Conservation (phyloP, 1,284 basidiomycete species). For the Leccinum ponderosum region DNA sequence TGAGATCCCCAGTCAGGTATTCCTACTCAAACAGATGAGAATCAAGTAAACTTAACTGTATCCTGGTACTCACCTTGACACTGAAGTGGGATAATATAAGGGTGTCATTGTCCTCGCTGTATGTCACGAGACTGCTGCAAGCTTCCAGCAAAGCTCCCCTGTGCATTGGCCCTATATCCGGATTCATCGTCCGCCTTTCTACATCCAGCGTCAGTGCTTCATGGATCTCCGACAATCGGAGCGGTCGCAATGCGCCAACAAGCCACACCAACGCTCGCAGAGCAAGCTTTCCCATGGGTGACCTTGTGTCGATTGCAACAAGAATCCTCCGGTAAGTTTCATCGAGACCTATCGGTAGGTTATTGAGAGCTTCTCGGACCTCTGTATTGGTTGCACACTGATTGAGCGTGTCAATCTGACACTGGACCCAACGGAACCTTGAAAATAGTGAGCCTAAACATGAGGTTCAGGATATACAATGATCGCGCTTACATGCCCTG, state of each 20-base stretch:
- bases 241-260: conserved; percentile 5
- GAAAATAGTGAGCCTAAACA: neutral
- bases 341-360: conserved; percentile 9
- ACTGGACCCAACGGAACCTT: conserved; percentile 17
- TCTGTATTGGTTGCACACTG: conserved; percentile 7
- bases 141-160: conserved; percentile 1
- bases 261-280: conserved; percentile 6
- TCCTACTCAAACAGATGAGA: neutral
- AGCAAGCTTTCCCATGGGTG: conserved; percentile 5
- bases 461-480: neutral
- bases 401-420: conserved; percentile 9
- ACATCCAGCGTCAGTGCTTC: conserved; percentile 7
- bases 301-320: neutral
- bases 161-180: conserved; percentile 3
- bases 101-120: conserved; percentile 9
- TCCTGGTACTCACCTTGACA: conserved; percentile 9
- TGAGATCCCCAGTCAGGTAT: conserved; percentile 8
- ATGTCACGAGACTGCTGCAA: conserved; percentile 8
- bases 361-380: conserved; percentile 7
- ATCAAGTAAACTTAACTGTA: neutral
- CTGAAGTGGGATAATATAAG: conserved; percentile 15
- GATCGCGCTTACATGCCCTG: conserved; percentile 12
- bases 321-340: conserved; percentile 12
- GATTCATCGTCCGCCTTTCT: neutral
- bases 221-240: conserved; percentile 5